Percentiles rank a stretch among this genome's conserved stretches.
These are phyloP conservation scores for Trichoderma virens DNA, from an alignment of 495 filamentous ascomycete genomes.

Conservation along the genomic window DNA sequence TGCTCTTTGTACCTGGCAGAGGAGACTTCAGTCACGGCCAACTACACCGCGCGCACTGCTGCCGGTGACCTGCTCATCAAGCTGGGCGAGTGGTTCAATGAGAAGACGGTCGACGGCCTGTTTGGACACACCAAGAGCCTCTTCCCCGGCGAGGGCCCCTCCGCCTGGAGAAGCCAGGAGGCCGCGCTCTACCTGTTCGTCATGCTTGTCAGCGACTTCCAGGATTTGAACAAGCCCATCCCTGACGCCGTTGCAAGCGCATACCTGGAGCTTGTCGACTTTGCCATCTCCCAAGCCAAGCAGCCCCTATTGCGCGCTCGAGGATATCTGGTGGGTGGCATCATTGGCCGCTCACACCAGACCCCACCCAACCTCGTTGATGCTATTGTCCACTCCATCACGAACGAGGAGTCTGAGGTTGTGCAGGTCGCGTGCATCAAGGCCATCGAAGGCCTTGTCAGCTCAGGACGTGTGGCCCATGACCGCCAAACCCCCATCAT, in stretches of 20 bases:
- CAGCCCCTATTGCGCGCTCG: constrained; percentile 67
- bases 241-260: constrained; percentile 56
- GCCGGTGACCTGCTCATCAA: constrained; percentile 88
- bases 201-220: constrained; percentile 69
- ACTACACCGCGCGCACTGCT: constrained; percentile 88
- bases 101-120: constrained; percentile 62
- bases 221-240: constrained; percentile 62
- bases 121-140: constrained; percentile 63
- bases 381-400: constrained; percentile 65
- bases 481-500: constrained; percentile 67
- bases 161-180: constrained; percentile 62
- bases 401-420: constrained; percentile 68
- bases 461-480: constrained; percentile 39
- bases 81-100: constrained; percentile 80
- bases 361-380: constrained; percentile 53
- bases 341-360: constrained; percentile 52
- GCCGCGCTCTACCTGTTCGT: constrained; percentile 77
- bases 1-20: constrained; percentile 91
- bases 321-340: constrained; percentile 75
- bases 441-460: constrained; percentile 74
- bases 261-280: constrained; percentile 70
- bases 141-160: constrained; percentile 41
- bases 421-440: constrained; percentile 90
- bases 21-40: constrained; percentile 90
- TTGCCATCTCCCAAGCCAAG: constrained; percentile 58